Evolutionary conservation across 169 alveolate species (phyloP).

Genomic region (Plasmodium cynomolgi): DNA sequence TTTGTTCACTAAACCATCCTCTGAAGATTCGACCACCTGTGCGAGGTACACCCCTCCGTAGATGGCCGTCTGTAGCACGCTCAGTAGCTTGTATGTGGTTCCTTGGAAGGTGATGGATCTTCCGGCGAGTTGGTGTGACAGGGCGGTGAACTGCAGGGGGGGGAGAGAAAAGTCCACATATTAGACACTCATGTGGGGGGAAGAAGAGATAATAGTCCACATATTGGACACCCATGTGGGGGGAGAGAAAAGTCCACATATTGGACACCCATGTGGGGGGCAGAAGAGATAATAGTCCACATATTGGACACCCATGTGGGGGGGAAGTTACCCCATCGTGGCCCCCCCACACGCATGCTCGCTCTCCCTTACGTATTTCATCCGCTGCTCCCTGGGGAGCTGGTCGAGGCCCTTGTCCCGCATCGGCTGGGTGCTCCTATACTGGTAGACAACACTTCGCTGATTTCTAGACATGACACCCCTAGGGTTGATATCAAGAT

Average conservation of each 20-base stretch:
- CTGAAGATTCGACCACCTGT: slow-evolving; percentile 17
- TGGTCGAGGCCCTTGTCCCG: slow-evolving; percentile 5
- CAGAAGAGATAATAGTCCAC: no score
- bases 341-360: neutral
- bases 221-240: neutral
- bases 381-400: slow-evolving; percentile 14
- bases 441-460: slow-evolving; percentile 15
- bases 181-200: neutral
- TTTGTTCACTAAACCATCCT: neutral
- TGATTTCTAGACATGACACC: slow-evolving; percentile 67
- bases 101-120: neutral
- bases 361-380: slow-evolving; percentile 37
- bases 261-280: neutral
- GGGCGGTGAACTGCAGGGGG: slow-evolving; percentile 13
- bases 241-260: no score
- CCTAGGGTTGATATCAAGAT: slow-evolving; percentile 42
- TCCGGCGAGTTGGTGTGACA: slow-evolving; percentile 20
- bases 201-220: no score
- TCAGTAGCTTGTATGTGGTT: slow-evolving; percentile 29
- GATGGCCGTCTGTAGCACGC: slow-evolving; percentile 50
- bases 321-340: neutral
- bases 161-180: neutral
- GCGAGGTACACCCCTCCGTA: slow-evolving; percentile 57
- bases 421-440: slow-evolving; percentile 6
- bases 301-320: neutral